Base-by-base conservation (phyloP, 495 filamentous ascomycete genomes). In the Xanthoparmelia taractica region DNA sequence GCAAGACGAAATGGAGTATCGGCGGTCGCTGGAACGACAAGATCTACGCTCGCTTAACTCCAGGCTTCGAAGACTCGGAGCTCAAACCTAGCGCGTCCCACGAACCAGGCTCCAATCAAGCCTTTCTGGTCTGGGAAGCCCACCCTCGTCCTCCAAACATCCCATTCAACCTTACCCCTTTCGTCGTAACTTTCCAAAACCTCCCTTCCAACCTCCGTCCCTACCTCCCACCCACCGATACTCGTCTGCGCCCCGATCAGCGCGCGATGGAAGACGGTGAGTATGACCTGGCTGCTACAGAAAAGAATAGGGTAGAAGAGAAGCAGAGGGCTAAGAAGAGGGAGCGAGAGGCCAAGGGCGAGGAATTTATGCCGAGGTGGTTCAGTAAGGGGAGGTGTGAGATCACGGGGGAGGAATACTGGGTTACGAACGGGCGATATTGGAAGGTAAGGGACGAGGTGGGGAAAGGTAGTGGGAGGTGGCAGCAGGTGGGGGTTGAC, bases 251-350 rank as follows among this genome's bases (percentile, higher is more conserved):
- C 23, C 95, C 94, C 0, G 94, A 98, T 72, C 94, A 98, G 76
- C 82, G 95, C n/a, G 94, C 94, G 1, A 98, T 98, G 94, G 94
- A 98, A 73, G 92, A 96, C 60, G 94, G 95, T 12, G 85, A 91
- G 72, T 98, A 98, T 69, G 91, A 96, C 68, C 76, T 95, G 55
- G 94, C 94, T 13, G 95, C 94, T 1, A 81, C 79, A 27, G 94
- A 98, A 80, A 98, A 98, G 81, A 93, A 95, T 69, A 82, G 95
- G 13, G 82, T 98, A 0, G 94, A 98, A 76, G 91, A 97, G 79
- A 94, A 87, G 67, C 94, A 98, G 79, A 78, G 94, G 61, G 87
- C 86, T 43, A 86, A 84, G 72, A 76, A 93, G 59, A 75, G 89
- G 65, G 81, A 82, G 65, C 77, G 91, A 29, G 92, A 97, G 71